Evolutionary conservation across 192 early-diverging fungal genomes (phyloP), one percentile per base, ranked within the genome.

Genomic region (Coemansia sp.): DNA sequence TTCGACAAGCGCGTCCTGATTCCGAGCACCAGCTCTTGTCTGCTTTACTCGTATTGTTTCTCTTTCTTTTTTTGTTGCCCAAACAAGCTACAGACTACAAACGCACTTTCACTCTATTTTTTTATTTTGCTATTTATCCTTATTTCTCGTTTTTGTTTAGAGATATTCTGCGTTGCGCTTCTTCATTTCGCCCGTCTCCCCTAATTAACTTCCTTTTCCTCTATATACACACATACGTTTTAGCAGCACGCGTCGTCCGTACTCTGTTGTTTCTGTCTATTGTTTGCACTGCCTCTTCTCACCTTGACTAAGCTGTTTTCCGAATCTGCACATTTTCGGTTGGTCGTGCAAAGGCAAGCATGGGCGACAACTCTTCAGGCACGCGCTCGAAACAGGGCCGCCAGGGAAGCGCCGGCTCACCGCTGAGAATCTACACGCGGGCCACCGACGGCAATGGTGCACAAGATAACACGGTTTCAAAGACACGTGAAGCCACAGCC

Each of bases 341-440:
- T 55, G 29, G 0, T 30, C 5, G 42, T 11, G 42, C 42, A 5
- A 14, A 55, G 29, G 20, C 30, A 52, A 61, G 48, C 60, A 82
- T 82, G 79, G 71, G 68, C 62, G 79, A 76, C 64, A 45, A 60
- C 57, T 20, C 57, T 14, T 34, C 71, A 17, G 73, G 63, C 48
- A 49, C 57, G 11, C 63, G 69, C 34, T 64, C 73, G 31, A 50
- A 55, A 32, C 48, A 54, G 54, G 72, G 77, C 65, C 60, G 68
- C 69, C 70, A 59, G 64, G 73, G 62, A 31, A 36, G 48, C 54
- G 34, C 64, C 16, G 55, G 49, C 40, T 76, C 79, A 40, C 71
- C 79, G 8, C 60, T 82, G 49, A 70, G 79, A 60, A 82, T 82
- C 61, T 82, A 61, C 55, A 82, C 79, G 11, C 74, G 68, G 18